Conservation (phyloP, 2,329 filamentous ascomycete species). For the Didymella sp. region DNA sequence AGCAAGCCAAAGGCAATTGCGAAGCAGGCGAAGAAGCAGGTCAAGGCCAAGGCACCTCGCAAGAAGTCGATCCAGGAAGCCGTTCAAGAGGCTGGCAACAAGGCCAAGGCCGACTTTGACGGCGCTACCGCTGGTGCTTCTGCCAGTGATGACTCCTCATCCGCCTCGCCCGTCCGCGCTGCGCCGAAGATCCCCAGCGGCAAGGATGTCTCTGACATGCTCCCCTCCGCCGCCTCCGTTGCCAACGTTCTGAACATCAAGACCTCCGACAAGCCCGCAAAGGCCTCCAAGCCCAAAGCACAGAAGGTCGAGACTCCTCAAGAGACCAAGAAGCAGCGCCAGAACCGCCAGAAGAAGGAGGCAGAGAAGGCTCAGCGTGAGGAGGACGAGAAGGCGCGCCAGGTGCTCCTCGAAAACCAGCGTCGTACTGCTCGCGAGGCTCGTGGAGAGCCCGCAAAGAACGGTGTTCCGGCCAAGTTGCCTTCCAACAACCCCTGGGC, state of each 20-base stretch:
- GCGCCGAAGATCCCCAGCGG: constrained; percentile 58
- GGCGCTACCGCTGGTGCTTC: constrained; percentile 71
- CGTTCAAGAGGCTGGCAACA: constrained; percentile 45
- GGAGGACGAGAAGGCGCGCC: constrained; percentile 79
- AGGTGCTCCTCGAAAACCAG: constrained; percentile 80
- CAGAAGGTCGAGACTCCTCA: constrained; percentile 61
- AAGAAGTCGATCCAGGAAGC: constrained; percentile 47
- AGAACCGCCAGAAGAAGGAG: constrained; percentile 89
- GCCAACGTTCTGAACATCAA: constrained; percentile 82
- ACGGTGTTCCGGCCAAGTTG: constrained; percentile 65
- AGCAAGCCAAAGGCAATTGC: constrained; percentile 35
- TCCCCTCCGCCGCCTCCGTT: constrained; percentile 72
- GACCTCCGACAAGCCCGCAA: constrained; percentile 65
- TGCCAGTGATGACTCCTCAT: constrained; percentile 79
- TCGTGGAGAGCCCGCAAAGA: constrained; percentile 83
- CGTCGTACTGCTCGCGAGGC: constrained; percentile 80
- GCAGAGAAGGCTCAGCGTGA: constrained; percentile 76
- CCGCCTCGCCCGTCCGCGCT: constrained; percentile 65
- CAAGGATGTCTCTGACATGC: constrained; percentile 87
- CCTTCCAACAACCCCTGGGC: constrained; percentile 64
- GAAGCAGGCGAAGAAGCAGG: constrained; percentile 32
- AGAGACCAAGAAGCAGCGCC: constrained; percentile 94
- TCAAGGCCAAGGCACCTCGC: constrained; percentile 44
- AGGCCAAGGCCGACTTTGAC: constrained; percentile 41
- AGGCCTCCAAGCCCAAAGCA: constrained; percentile 67